Evolutionary conservation across 2,329 filamentous ascomycete species (phyloP), one percentile per base, ranked within the genome.

Genomic region (Penicillium sp.): DNA sequence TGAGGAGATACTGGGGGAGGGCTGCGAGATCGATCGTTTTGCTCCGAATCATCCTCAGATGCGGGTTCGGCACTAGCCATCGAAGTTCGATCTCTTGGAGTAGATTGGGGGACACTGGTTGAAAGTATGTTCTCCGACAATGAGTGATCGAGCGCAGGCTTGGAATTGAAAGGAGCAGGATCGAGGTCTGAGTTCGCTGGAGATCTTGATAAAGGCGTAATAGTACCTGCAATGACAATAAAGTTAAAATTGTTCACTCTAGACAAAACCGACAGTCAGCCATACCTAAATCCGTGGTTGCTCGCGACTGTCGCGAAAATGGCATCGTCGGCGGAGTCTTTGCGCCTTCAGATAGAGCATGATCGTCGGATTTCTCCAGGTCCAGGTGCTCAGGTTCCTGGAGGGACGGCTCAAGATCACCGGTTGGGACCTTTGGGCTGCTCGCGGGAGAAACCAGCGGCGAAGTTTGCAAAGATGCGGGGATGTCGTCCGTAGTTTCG

Each of bases 381-480:
- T 82, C 78, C 19, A 82, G 61, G 55, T 73, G 80, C n/a, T 81
- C 77, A 3, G 79, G 80, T 60, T 81, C 79, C 51, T 78, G 77
- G 19, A 81, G 68, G 34, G 73, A 66, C 16, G 67, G 56, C 13
- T 67, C 54, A 37, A 71, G 44, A 47, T 67, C 62, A 52, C 73
- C 70, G 45, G 66, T 68, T 19, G 66, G 63, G 24, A 69, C 67
- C 39, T 70, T 84, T 18, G 94, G 94, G 68, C 92, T 97, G 50
- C 85, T 84, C n/a, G 86, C 88, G 5, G 94, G 94, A 21, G 92
- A 97, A 48, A 95, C 90, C 48, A 97, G 80, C 29, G 94, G 94
- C 44, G 93, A 97, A 1, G 94, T 99, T 77, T 97, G 94, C 69
- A 97, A 79, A 52, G 89, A 91, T 72, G 90, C 89, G n/a, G 94